These are phyloP conservation scores for Boechera divaricarpa DNA, from an alignment of 345 rosid genomes.

Conservation along the genomic window DNA sequence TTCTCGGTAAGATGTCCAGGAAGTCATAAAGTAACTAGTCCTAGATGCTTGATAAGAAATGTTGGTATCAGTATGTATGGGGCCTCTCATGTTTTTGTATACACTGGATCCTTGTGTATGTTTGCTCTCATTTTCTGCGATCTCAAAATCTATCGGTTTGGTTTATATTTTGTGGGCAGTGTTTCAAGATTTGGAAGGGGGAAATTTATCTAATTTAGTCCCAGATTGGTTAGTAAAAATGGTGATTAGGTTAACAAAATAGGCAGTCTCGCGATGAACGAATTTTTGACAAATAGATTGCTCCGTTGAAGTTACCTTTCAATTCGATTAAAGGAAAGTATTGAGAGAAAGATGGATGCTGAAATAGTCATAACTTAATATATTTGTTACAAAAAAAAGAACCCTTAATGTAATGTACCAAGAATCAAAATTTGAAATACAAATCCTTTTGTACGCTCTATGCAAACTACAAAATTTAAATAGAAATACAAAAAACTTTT, in stretches of 20 bases:
- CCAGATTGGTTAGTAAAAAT: not conserved
- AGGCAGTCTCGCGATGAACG: not conserved
- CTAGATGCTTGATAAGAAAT: constrained; percentile 18
- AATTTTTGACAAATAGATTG: too few relatives aligned
- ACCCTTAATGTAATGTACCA: not conserved
- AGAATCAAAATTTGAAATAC: constrained; percentile 10
- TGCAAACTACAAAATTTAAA: not conserved
- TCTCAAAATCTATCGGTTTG: constrained; percentile 7
- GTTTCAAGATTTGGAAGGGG: constrained; percentile 11
- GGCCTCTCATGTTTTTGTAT: constrained; percentile 20
- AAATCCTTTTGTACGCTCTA: not conserved
- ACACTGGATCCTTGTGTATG: constrained; percentile 20
- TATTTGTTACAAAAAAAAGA: not conserved
- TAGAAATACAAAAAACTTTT: not conserved
- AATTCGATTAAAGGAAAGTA: not conserved
- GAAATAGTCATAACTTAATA: constrained; percentile 1
- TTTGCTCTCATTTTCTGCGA: not conserved
- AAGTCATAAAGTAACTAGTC: constrained; percentile 32
- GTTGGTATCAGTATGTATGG: constrained; percentile 11
- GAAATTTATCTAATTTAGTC: not conserved
- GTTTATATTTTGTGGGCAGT: constrained; percentile 1
- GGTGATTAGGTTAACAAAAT: not conserved
- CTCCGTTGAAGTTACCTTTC: not conserved
- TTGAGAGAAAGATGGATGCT: not conserved
- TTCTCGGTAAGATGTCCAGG: not conserved